A percentile compares a stretch with the other conserved stretches of the same genome.
phyloP scores from a whole-genome alignment of 2,329 filamentous ascomycete genomes.

The Phyllosticta ampelicida region DNA sequence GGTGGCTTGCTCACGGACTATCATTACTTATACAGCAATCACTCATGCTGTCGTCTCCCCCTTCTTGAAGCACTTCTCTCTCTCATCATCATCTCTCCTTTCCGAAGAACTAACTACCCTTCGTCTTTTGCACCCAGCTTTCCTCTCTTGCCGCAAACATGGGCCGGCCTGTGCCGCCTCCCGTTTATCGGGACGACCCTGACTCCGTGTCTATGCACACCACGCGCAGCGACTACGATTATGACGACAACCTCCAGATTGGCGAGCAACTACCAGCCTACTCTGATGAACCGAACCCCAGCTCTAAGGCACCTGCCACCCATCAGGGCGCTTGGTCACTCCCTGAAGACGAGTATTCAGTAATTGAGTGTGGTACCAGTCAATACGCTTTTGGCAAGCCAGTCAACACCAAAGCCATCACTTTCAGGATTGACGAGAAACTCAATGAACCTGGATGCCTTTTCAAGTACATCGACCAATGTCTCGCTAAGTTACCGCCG shows the following conservation, averaged over 20 bases:
- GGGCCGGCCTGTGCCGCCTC: slow-evolving; percentile 19
- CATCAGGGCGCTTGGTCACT: not conserved
- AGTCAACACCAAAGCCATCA: slow-evolving; percentile 8
- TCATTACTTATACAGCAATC: not conserved
- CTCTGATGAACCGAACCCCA: slow-evolving; percentile 13
- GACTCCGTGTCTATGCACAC: slow-evolving; percentile 30
- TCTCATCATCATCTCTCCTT: not conserved
- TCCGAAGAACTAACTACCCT: not conserved
- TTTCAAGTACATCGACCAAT: slow-evolving; percentile 18
- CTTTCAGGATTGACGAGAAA: slow-evolving; percentile 19
- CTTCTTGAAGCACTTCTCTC: not conserved
- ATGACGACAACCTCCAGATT: slow-evolving; percentile 27
- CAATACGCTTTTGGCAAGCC: slow-evolving; percentile 9
- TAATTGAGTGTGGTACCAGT: slow-evolving; percentile 3
- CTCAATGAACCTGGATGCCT: slow-evolving; percentile 23
- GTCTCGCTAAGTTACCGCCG: slow-evolving; percentile 20
- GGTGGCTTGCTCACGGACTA: not conserved
- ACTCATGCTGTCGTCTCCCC: not conserved
- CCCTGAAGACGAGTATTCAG: slow-evolving; percentile 6
- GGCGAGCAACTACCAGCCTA: slow-evolving; percentile 26
- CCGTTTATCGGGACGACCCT: slow-evolving; percentile 23
- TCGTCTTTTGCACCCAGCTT: not conserved
- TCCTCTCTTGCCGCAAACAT: slow-evolving; percentile 14
- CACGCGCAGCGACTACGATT: slow-evolving; percentile 27
- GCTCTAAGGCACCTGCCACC: not conserved